Percentiles rank a stretch among this genome's conserved stretches.
These are phyloP conservation scores for Psilocybe mexicana DNA, from an alignment of 1,284 basidiomycete genomes.

Conservation along the genomic window DNA sequence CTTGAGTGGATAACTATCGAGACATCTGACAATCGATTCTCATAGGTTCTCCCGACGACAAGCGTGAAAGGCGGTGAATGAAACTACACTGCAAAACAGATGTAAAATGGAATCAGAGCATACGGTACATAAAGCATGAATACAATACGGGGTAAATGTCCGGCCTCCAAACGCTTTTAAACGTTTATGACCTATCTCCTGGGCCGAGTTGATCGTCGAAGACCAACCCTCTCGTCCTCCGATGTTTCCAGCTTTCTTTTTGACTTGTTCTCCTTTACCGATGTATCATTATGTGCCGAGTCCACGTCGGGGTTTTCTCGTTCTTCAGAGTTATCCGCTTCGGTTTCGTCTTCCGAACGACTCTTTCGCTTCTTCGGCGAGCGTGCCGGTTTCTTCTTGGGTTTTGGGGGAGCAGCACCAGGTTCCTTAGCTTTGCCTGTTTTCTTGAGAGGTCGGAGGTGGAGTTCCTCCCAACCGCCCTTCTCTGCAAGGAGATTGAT, in stretches of 20 bases:
- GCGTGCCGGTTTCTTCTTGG: slow-evolving; percentile 15
- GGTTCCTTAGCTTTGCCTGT: slow-evolving; percentile 17
- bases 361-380: slow-evolving; percentile 17
- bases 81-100: too few species aligned
- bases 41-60: too few species aligned
- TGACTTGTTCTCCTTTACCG: neutral
- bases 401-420: slow-evolving; percentile 24
- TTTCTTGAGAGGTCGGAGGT: slow-evolving; percentile 33
- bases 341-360: slow-evolving; percentile 20
- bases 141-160: neutral
- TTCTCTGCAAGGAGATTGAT: slow-evolving; percentile 67
- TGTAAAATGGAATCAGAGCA: too few species aligned
- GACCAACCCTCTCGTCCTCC: neutral
- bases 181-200: slow-evolving; percentile 7
- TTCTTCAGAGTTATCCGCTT: slow-evolving; percentile 3
- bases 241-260: slow-evolving; percentile 12
- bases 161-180: neutral
- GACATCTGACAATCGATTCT: too few species aligned
- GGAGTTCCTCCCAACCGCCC: slow-evolving; percentile 68
- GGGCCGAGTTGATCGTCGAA: slow-evolving; percentile 20
- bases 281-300: neutral
- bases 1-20: too few species aligned
- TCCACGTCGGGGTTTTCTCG: slow-evolving; percentile 1
- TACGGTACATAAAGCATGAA: neutral
- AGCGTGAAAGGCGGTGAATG: too few species aligned